These are phyloP conservation scores for Phytophthora sansomeana DNA, from an alignment of 352 stramenopile genomes.

Conservation along the genomic window DNA sequence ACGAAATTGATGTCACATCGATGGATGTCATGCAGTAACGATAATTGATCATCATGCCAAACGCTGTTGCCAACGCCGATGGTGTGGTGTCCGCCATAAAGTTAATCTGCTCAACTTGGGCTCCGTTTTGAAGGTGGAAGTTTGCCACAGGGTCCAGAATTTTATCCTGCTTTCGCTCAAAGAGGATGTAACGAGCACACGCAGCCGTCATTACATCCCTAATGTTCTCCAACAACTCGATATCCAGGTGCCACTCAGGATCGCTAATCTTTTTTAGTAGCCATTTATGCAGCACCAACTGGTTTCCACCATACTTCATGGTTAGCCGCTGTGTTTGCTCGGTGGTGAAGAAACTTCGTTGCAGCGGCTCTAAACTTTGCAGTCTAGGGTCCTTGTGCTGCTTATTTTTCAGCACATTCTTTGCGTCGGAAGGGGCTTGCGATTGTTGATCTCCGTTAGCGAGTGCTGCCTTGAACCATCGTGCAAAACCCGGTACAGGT, in stretches of 20 bases:
- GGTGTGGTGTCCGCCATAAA: constrained; percentile 76
- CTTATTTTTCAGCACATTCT: constrained; percentile 27
- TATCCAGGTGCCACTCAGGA: constrained; percentile 58
- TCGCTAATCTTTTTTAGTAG: constrained; percentile 63
- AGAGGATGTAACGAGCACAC: constrained; percentile 82
- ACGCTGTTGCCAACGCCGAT: constrained; percentile 49
- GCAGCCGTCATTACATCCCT: constrained; percentile 61
- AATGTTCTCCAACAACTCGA: constrained; percentile 55
- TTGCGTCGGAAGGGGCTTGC: constrained; percentile 16
- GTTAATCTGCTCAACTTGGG: constrained; percentile 88
- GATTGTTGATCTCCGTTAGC: constrained; percentile 33
- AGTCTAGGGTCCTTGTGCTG: constrained; percentile 17
- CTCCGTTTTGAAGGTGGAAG: constrained; percentile 88
- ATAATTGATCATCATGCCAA: constrained; percentile 91
- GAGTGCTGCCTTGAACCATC: constrained; percentile 73
- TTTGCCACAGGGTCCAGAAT: constrained; percentile 87
- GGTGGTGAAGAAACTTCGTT: constrained; percentile 58
- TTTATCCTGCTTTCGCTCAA: constrained; percentile 78
- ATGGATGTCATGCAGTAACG: constrained; percentile 88
- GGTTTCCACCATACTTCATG: constrained; percentile 69
- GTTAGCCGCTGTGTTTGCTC: constrained; percentile 59
- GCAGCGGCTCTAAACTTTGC: constrained; percentile 31
- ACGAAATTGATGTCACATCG: constrained; percentile 78
- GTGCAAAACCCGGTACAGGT: constrained; percentile 75
- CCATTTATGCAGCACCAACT: constrained; percentile 70